phyloP scores from a whole-genome alignment of 148 eudicot genomes.

The Rhododendron henanense region DNA sequence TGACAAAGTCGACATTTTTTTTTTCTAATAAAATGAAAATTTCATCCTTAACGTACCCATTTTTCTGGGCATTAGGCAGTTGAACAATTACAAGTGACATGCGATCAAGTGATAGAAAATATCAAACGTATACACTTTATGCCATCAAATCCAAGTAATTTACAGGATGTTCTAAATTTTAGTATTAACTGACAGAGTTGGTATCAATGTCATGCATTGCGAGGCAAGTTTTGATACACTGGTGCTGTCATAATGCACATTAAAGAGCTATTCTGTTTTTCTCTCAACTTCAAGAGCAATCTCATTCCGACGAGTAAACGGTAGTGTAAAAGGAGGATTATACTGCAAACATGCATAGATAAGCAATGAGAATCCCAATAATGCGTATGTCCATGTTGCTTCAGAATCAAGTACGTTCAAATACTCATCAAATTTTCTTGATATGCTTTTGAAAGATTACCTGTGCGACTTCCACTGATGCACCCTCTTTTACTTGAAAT shows the following conservation, averaged over 20 bases:
- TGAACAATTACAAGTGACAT: neutral
- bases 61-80: neutral
- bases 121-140: neutral
- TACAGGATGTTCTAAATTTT: neutral
- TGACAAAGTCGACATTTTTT: too few species aligned
- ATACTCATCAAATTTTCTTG: neutral
- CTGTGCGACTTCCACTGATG: slow-evolving; percentile 82
- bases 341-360: slow-evolving; percentile 48
- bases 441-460: slow-evolving; percentile 22
- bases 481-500: slow-evolving; percentile 59
- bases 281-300: slow-evolving; percentile 85
- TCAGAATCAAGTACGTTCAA: neutral
- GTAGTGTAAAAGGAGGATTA: slow-evolving; percentile 91
- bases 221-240: neutral
- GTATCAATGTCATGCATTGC: neutral
- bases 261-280: slow-evolving; percentile 27
- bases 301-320: slow-evolving; percentile 93
- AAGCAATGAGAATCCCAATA: neutral
- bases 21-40: too few species aligned
- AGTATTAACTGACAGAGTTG: neutral
- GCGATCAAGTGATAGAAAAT: neutral
- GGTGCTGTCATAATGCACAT: neutral
- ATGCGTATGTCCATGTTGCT: neutral
- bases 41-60: too few species aligned
- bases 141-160: neutral